Base-by-base conservation (phyloP, 176 grass and related monocot genomes). In the Lolium rigidum region DNA sequence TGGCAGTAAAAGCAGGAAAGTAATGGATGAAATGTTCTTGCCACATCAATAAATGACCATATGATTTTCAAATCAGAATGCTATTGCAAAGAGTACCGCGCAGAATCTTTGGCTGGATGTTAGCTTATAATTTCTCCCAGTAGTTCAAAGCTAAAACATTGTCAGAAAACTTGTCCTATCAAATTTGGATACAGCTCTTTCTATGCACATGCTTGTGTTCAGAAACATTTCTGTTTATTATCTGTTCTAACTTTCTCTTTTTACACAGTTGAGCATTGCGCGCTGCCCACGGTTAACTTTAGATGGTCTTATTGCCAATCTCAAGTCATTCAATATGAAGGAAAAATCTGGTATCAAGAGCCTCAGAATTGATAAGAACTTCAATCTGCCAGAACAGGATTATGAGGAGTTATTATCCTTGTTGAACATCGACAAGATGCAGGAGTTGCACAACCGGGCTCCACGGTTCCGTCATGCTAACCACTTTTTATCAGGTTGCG, bases 241-340 rank as follows among this genome's bases (percentile, higher is more conserved):
- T 69, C 13, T 68, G 13, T 44, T 60, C 39, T 85, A 74, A 86
- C 55, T 37, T 7, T 49, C 5, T 18, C 20, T 49, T 65, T 69
- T 76, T 73, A 52, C 89, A 86, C 90, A 99, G 97, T 71, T 99
- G 66, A 91, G 68, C 43, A 88, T 99, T 81, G 82, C 81, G 7
- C 88, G 89, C 17, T 91, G 89, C 55, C 56, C 84, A 0, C 88
- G 87, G 25, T 79, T 99, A 48, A 97, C 82, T 74, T 35, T 91
- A 12, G 90, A 94, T 62, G 90, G 92, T 47, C 80, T 99, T 61
- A 78, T 99, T 81, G 69, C 88, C 28, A 93, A 66, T 87, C 61
- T 99, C 15, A 97, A 85, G 75, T 86, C 67, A 76, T 91, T 99
- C 59, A 94, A 99, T 63, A 80, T 79, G 13, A 60, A 41, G 82